These are phyloP conservation scores for Pythium apleroticum DNA, from an alignment of 352 stramenopile genomes.

Conservation along the genomic window DNA sequence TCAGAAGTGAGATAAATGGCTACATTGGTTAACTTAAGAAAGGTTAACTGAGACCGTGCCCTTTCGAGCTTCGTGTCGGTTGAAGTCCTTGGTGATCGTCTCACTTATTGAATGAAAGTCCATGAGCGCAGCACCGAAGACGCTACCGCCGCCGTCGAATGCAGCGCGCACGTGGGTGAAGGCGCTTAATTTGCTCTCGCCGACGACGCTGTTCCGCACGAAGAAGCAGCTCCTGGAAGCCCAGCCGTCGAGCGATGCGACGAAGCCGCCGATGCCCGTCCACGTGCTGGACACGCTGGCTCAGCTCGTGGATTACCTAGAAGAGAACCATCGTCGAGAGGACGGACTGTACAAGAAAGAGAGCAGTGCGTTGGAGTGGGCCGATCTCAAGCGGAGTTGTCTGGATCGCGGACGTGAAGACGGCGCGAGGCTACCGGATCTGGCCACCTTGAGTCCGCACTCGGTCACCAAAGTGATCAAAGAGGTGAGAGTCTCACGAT, in stretches of 20 bases:
- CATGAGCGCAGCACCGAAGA: slow-evolving; percentile 11
- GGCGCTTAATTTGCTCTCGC: slow-evolving; percentile 22
- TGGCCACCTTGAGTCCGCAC: slow-evolving; percentile 43
- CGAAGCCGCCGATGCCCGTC: slow-evolving; percentile 32
- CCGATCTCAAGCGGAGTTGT: neutral
- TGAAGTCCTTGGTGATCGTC: neutral
- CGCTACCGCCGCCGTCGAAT: slow-evolving; percentile 12
- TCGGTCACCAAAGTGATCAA: slow-evolving; percentile 47
- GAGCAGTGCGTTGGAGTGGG: slow-evolving; percentile 26
- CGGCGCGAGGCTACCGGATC: slow-evolving; percentile 29
- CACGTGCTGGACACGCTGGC: slow-evolving; percentile 34
- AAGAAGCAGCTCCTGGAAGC: slow-evolving; percentile 10
- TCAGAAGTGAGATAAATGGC: neutral
- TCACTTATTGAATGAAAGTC: neutral
- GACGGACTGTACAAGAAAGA: slow-evolving; percentile 52
- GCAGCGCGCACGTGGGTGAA: slow-evolving; percentile 16
- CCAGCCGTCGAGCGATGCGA: neutral
- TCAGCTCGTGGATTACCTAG: slow-evolving; percentile 46
- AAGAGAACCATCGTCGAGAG: slow-evolving; percentile 42
- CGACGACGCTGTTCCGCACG: slow-evolving; percentile 10
- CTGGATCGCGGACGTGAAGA: neutral
- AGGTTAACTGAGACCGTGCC: neutral
- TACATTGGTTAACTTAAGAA: slow-evolving; percentile 4
- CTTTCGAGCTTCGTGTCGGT: neutral
- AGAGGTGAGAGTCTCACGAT: slow-evolving; percentile 24